phyloP scores from a whole-genome alignment of 371 early-diverging fungal genomes.

The Mortierella sp. region DNA sequence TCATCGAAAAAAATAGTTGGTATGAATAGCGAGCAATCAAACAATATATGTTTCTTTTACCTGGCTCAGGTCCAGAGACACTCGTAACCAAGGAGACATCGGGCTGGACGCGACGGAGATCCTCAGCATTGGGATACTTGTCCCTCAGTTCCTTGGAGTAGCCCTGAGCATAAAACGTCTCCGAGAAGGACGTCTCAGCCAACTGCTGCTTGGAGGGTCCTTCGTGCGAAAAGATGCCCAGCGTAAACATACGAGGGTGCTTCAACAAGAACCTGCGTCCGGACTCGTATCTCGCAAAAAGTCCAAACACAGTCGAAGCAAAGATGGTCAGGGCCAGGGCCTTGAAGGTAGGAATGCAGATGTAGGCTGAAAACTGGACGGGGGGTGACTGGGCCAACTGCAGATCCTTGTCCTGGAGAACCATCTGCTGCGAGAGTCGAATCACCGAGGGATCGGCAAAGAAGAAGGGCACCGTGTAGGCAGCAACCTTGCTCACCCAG shows the following conservation, averaged over 20 bases:
- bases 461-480: conserved; percentile 70
- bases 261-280: conserved; percentile 70
- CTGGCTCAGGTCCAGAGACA: conserved; percentile 73
- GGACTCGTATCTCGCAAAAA: conserved; percentile 65
- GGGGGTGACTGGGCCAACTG: conserved; percentile 60
- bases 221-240: conserved; percentile 68
- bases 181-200: conserved; percentile 67
- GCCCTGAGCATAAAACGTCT: conserved; percentile 66
- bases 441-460: conserved; percentile 74
- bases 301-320: conserved; percentile 63
- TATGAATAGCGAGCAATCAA: not conserved
- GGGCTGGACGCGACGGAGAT: conserved; percentile 43
- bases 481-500: conserved; percentile 63
- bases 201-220: conserved; percentile 72
- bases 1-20: not conserved
- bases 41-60: conserved; percentile 25
- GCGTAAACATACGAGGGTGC: conserved; percentile 69
- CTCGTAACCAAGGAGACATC: conserved; percentile 63
- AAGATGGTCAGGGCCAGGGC: conserved; percentile 51
- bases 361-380: conserved; percentile 71
- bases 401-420: conserved; percentile 45
- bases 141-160: conserved; percentile 54
- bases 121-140: conserved; percentile 19
- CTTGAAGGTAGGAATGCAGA: conserved; percentile 67
- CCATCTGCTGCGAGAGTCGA: conserved; percentile 69